These are phyloP conservation scores for Nigrograna mackinnonii DNA, from an alignment of 2,329 filamentous ascomycete species.

Conservation along the genomic window DNA sequence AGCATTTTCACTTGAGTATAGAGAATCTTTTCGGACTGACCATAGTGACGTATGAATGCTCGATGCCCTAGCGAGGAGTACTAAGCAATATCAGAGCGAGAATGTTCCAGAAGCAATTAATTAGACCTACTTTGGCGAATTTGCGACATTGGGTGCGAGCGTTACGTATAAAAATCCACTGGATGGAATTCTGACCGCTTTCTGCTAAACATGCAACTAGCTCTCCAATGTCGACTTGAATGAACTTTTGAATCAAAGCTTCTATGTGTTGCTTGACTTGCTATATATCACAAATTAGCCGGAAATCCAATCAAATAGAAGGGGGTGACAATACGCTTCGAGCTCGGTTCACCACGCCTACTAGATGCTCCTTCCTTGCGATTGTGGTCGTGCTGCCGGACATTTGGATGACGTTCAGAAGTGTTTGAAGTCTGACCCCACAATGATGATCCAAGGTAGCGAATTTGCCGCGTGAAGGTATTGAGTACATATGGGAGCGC, in stretches of 20 bases:
- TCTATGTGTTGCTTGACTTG: background rate
- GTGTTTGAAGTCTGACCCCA: constrained; percentile 7
- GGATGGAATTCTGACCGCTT: background rate
- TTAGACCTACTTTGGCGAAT: background rate
- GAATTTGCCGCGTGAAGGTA: constrained; percentile 16
- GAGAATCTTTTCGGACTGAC: background rate
- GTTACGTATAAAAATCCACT: background rate
- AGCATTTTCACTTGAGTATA: background rate
- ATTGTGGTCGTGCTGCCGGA: constrained; percentile 16
- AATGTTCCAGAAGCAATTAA: background rate
- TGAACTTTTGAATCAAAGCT: background rate
- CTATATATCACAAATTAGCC: too few relatives aligned
- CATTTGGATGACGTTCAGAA: constrained; percentile 20
- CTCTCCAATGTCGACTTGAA: background rate
- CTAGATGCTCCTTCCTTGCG: constrained; percentile 16
- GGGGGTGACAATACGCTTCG: constrained; percentile 11
- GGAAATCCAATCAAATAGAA: too few relatives aligned
- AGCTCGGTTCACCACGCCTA: constrained; percentile 7
- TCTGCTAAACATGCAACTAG: background rate
- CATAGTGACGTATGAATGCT: constrained; percentile 1
- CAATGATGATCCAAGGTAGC: constrained; percentile 2
- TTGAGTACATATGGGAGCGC: constrained; percentile 10
- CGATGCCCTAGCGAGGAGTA: constrained; percentile 2
- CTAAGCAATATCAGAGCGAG: background rate
- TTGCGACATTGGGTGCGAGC: background rate